These are phyloP conservation scores for Xylaria sp. DNA, from an alignment of 2,329 filamentous ascomycete species.

Conservation along the genomic window DNA sequence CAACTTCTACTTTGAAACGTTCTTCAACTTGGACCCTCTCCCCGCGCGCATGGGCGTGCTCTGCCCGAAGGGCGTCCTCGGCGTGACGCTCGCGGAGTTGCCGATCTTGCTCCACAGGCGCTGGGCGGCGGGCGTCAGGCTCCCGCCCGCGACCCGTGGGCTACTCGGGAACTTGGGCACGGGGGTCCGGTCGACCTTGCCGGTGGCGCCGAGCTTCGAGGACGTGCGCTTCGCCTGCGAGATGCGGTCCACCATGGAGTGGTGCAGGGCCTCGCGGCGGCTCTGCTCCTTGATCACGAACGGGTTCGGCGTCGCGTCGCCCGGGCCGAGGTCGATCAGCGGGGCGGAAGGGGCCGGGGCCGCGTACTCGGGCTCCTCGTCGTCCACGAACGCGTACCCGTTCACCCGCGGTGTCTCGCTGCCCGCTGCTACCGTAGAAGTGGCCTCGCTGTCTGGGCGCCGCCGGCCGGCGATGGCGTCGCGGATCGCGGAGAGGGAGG, in stretches of 20 bases:
- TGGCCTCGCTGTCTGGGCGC: constrained; percentile 70
- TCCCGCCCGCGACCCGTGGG: constrained; percentile 63
- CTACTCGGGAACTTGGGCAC: constrained; percentile 78
- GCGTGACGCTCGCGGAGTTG: constrained; percentile 51
- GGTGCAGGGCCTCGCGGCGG: constrained; percentile 82
- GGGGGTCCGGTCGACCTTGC: constrained; percentile 68
- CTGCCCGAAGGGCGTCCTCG: constrained; percentile 54
- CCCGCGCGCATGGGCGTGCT: constrained; percentile 53
- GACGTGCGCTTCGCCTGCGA: constrained; percentile 76
- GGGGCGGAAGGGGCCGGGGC: constrained; percentile 50
- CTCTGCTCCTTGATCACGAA: constrained; percentile 83
- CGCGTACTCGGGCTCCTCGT: constrained; percentile 70
- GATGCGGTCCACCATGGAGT: constrained; percentile 86
- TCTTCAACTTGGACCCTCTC: constrained; percentile 52
- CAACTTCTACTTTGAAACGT: constrained; percentile 46
- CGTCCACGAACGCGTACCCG: constrained; percentile 94
- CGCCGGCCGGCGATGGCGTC: constrained; percentile 83
- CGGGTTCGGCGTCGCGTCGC: constrained; percentile 75
- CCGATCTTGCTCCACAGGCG: constrained; percentile 73
- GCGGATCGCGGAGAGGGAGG: constrained; percentile 84
- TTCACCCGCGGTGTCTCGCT: constrained; percentile 90
- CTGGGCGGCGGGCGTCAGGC: constrained; percentile 79
- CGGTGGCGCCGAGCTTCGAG: constrained; percentile 68
- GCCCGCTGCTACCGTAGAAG: constrained; percentile 67
- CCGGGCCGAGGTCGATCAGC: constrained; percentile 67